Base-by-base conservation (phyloP, 2,329 filamentous ascomycete species). In the Madurella fahalii region DNA sequence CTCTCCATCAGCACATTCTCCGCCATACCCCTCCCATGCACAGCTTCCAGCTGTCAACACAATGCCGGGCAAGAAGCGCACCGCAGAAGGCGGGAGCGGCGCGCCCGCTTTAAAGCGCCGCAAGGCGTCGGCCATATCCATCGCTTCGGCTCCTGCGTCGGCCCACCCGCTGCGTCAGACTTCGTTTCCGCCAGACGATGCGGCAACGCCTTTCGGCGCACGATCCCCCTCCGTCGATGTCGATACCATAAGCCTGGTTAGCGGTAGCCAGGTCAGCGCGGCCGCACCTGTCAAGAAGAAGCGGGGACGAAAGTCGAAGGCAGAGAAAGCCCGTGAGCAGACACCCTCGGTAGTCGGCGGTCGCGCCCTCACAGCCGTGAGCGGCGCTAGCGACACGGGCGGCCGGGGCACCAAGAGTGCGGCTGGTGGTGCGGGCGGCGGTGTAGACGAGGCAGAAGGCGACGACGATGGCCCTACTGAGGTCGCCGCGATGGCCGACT, bases 131-230 rank as follows among this genome's bases (percentile, higher is more conserved):
- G 80, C 71, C 58, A 74, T 84, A 60, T 84, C 84, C 3, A 73
- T 77, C 25, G 71, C 77, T 9, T 82, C 81, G 8, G 65, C 67
- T 13, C 49, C 69, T 11, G 55, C 66, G 15, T 80, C 81, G 1
- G 75, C 80, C 0, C 87, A 90, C 60, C 87, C 86, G 1, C 81
- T 94, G 1, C 87, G 89, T 40, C 87, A 91, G 65, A 92, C 90
- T 4, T 90, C 88, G 0, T 94, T 91, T 66, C 87, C 88, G 0
- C 87, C 88, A 25, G 85, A 84, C 55, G 75, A 82, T 51, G 71
- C 70, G 34, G 70, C 76, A 18, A 83, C 81, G 2, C 77, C 81
- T 0, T 79, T 78, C 40, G 75, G 71, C 60, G 77, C 77, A 16
- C 81, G 86, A 15, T 89, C 85, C 0, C 86, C 86, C 0, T 87